These are phyloP conservation scores for Chenopodium album DNA, from an alignment of 148 eudicot genomes.

Conservation along the genomic window DNA sequence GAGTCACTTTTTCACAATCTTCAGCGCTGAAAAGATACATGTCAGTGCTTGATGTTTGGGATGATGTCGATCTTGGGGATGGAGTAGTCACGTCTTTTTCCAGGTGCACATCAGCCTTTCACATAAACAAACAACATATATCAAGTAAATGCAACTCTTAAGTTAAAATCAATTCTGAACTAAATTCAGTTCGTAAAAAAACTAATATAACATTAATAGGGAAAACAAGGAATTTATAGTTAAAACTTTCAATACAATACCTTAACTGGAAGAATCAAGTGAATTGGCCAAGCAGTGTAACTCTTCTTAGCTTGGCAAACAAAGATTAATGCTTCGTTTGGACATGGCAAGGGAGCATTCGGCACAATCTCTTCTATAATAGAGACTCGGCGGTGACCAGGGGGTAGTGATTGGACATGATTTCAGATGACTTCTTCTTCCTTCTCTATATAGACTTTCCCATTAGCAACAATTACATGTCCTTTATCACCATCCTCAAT, in stretches of 20 bases:
- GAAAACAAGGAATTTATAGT: too few relatives aligned
- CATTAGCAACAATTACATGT: not conserved
- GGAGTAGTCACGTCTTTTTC: not conserved
- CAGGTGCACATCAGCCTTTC: too few relatives aligned
- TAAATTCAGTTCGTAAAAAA: too few relatives aligned
- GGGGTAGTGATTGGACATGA: not conserved
- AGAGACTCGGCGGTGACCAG: not conserved
- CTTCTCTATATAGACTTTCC: not conserved
- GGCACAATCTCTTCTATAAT: not conserved
- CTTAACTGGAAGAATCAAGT: too few relatives aligned
- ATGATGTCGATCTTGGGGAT: not conserved
- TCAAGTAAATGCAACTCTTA: too few relatives aligned
- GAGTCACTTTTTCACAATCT: constrained; percentile 1
- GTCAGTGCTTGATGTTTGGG: not conserved
- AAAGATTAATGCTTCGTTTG: not conserved
- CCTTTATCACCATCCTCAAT: not conserved
- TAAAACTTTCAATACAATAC: too few relatives aligned
- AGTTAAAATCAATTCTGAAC: too few relatives aligned
- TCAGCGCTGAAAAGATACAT: not conserved
- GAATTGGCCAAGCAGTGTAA: too few relatives aligned
- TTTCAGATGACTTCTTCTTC: not conserved
- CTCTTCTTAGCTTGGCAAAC: not conserved
- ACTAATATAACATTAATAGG: too few relatives aligned
- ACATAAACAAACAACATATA: too few relatives aligned
- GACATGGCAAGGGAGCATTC: not conserved